Evolutionary conservation across 2,329 filamentous ascomycete species (phyloP).

Genomic region (Pseudocercospora ulei): DNA sequence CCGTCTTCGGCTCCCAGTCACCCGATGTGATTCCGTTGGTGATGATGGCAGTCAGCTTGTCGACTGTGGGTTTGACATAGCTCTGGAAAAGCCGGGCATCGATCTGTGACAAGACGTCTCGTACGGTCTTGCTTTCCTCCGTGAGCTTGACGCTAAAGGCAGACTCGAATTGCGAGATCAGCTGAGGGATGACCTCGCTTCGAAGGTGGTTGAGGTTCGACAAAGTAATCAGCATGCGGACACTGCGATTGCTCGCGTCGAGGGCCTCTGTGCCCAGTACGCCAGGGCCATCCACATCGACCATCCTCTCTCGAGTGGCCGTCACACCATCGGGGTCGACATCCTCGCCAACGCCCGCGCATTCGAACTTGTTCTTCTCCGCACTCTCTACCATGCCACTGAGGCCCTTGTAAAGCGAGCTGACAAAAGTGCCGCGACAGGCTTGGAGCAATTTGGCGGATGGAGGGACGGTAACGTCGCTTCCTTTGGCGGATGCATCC

Average conservation of each 20-base stretch:
- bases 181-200: slow-evolving; percentile 67
- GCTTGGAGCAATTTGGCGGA: slow-evolving; percentile 79
- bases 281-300: slow-evolving; percentile 32
- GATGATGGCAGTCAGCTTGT: slow-evolving; percentile 59
- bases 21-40: slow-evolving; percentile 59
- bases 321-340: slow-evolving; percentile 46
- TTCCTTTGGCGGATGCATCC: slow-evolving; percentile 52
- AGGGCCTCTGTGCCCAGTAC: slow-evolving; percentile 41
- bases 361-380: slow-evolving; percentile 57
- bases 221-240: slow-evolving; percentile 86
- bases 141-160: slow-evolving; percentile 89
- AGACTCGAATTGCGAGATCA: slow-evolving; percentile 89
- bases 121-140: slow-evolving; percentile 84
- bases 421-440: slow-evolving; percentile 85
- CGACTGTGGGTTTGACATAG: slow-evolving; percentile 71
- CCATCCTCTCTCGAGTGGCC: slow-evolving; percentile 22
- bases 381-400: slow-evolving; percentile 97
- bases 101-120: slow-evolving; percentile 81
- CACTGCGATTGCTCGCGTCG: slow-evolving; percentile 43
- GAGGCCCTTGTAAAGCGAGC: slow-evolving; percentile 83
- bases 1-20: slow-evolving; percentile 48
- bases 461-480: slow-evolving; percentile 74
- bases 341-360: slow-evolving; percentile 44
- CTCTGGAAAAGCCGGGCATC: slow-evolving; percentile 84
- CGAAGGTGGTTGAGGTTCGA: slow-evolving; percentile 83